These are phyloP conservation scores for Monascus ruber DNA, from an alignment of 2,329 filamentous ascomycete genomes.

Conservation along the genomic window DNA sequence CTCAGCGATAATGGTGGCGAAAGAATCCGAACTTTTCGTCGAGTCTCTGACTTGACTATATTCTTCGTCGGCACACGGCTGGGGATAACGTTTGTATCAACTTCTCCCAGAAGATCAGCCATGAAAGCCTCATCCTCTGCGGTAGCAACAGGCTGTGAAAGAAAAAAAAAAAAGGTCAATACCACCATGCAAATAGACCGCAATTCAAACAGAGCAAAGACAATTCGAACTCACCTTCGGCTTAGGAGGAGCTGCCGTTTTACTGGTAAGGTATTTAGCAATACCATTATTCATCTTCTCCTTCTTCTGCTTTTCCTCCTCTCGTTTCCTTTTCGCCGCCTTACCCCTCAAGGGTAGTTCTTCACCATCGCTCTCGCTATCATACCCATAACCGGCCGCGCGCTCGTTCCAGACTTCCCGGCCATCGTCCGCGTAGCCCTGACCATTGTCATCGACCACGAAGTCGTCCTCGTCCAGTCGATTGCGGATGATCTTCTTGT, in stretches of 20 bases:
- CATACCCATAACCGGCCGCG: slow-evolving; percentile 37
- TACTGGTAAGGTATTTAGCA: slow-evolving; percentile 85
- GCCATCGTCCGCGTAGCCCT: slow-evolving; percentile 92
- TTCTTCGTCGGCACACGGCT: slow-evolving; percentile 46
- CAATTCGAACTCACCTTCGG: slow-evolving; percentile 53
- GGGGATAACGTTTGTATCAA: slow-evolving; percentile 64
- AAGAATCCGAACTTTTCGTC: slow-evolving; percentile 66
- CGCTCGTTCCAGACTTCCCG: slow-evolving; percentile 82
- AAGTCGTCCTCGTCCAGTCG: slow-evolving; percentile 93
- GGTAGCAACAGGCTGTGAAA: slow-evolving; percentile 56
- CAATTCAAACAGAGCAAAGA: slow-evolving; percentile 2
- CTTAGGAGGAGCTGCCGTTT: slow-evolving; percentile 55
- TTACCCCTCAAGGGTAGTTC: slow-evolving; percentile 53
- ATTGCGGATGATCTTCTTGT: slow-evolving; percentile 87
- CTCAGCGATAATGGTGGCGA: slow-evolving; percentile 58
- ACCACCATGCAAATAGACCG: slow-evolving; percentile 5
- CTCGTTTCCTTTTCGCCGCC: slow-evolving; percentile 68
- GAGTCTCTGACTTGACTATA: slow-evolving; percentile 60
- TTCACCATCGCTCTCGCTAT: slow-evolving; percentile 65
- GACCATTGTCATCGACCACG: slow-evolving; percentile 95
- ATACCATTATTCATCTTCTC: slow-evolving; percentile 87
- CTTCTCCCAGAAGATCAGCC: slow-evolving; percentile 69
- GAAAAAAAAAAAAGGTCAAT: background rate
- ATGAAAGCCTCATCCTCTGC: slow-evolving; percentile 86
- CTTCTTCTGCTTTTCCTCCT: slow-evolving; percentile 74